Base-by-base conservation (phyloP, 345 rosid species). In the Reutealis trisperma region DNA sequence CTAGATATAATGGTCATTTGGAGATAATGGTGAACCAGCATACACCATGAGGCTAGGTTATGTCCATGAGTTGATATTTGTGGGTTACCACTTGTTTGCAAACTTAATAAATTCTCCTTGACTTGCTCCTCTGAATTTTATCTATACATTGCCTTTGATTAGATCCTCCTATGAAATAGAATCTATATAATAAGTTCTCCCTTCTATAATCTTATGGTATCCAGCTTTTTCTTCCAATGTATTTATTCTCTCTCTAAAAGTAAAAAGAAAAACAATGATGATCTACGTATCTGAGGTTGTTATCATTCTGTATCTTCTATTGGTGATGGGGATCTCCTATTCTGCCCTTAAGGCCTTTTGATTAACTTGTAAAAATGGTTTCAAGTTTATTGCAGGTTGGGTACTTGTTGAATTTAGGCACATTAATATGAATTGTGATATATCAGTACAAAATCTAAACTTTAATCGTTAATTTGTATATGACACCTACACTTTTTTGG, bases 181-280 rank as follows among this genome's bases (percentile, higher is more conserved):
- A 90, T 90, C 91, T 85, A 25, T 77, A 60, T 83, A 85, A 86
- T 80, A 86, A 83, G 82, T 82, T 77, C n/a, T 73, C 77, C n/a
- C 75, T 79, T 82, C 85, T 82, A 66, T 41, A 13, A 73, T 83
- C 86, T 63, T 12, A 4, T 49, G 32, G 66, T 72, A 62, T 27
- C 58, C 37, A 42, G 11, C 54, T 32, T 47, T 54, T n/a, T 76
- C 42, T 55, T 57, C 34, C 6, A 24, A 11, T 70, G 32, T 51
- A 15, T 52, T n/a, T n/a, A n/a, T n/a, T n/a, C n/a, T n/a, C n/a
- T n/a, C n/a, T n/a, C n/a, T n/a, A n/a, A n/a, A n/a, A 9, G 13
- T n/a, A 1, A 64, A 52, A 24, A 22, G 6, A 8, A 34, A 5
- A 22, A 42, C 1, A 41, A 79, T 73, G 22, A 45, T 6, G 15